Conservation (phyloP, 108 stramenopile genomes). For the Asterionellopsis glacialis region DNA sequence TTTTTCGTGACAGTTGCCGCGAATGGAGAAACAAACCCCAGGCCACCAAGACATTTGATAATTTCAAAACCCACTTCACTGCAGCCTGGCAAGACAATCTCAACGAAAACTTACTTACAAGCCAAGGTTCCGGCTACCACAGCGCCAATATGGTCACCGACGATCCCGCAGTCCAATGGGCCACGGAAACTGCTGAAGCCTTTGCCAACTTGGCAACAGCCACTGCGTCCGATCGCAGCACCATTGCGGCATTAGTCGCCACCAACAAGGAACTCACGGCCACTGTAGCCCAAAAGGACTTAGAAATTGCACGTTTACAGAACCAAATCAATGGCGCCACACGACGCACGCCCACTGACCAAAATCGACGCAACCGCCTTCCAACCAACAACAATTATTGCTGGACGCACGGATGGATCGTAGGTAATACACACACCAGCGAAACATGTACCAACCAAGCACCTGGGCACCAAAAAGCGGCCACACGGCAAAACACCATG, state of each 20-base stretch:
- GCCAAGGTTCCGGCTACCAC: neutral
- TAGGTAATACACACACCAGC: conserved; percentile 11
- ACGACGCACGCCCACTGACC: no score
- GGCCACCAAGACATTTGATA: conserved; percentile 4
- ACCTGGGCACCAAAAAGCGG: conserved; percentile 11
- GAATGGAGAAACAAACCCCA: no score
- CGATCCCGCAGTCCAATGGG: no score
- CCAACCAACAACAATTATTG: neutral
- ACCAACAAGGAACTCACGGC: neutral
- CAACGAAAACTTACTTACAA: neutral
- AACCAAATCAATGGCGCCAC: neutral
- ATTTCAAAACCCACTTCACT: conserved; percentile 5
- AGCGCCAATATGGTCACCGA: neutral
- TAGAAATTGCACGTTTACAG: neutral
- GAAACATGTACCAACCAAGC: conserved; percentile 7
- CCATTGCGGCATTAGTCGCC: neutral
- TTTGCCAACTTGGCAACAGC: no score
- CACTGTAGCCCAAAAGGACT: neutral
- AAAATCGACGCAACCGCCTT: neutral
- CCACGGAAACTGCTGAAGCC: neutral
- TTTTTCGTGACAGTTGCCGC: no score
- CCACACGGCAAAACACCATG: conserved; percentile 3
- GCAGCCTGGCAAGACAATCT: no score
- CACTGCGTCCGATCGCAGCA: neutral
- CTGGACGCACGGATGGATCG: conserved; percentile 14